These are phyloP conservation scores for Parascedosporium putredinis DNA, from an alignment of 2,329 filamentous ascomycete genomes.

Conservation along the genomic window DNA sequence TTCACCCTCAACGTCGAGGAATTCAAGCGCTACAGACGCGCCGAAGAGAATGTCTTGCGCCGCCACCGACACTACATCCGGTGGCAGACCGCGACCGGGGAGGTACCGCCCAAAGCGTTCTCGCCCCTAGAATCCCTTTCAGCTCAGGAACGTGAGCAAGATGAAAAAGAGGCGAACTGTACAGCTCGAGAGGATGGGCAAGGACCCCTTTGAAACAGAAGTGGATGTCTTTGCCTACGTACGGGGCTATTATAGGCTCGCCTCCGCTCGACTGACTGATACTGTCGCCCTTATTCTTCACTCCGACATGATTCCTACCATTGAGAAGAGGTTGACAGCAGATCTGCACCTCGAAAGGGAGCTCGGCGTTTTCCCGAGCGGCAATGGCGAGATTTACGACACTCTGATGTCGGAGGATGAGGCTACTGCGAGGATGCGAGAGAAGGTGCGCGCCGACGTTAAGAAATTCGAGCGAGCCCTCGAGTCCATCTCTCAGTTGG, in stretches of 20 bases:
- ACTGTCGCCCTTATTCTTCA: constrained; percentile 34
- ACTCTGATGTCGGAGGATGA: constrained; percentile 39
- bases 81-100: constrained; percentile 27
- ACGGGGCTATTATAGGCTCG: constrained; percentile 59
- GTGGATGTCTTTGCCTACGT: constrained; percentile 53
- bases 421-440: constrained; percentile 28
- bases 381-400: constrained; percentile 23
- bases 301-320: constrained; percentile 36
- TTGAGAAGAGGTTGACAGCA: constrained; percentile 24
- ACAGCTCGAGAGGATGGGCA: constrained; percentile 36
- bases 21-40: constrained; percentile 32
- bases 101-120: constrained; percentile 23
- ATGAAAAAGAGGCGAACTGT: constrained; percentile 30
- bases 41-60: constrained; percentile 34
- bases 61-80: constrained; percentile 40
- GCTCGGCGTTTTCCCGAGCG: constrained; percentile 27
- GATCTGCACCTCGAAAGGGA: constrained; percentile 31
- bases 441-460: constrained; percentile 30
- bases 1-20: constrained; percentile 46
- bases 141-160: constrained; percentile 34
- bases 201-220: constrained; percentile 50
- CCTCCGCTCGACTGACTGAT: constrained; percentile 55
- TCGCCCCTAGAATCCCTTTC: constrained; percentile 27
- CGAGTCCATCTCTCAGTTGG: constrained; percentile 26
- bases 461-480: constrained; percentile 37